Conservation (phyloP, 129 eudicot species). For the Silybum marianum region DNA sequence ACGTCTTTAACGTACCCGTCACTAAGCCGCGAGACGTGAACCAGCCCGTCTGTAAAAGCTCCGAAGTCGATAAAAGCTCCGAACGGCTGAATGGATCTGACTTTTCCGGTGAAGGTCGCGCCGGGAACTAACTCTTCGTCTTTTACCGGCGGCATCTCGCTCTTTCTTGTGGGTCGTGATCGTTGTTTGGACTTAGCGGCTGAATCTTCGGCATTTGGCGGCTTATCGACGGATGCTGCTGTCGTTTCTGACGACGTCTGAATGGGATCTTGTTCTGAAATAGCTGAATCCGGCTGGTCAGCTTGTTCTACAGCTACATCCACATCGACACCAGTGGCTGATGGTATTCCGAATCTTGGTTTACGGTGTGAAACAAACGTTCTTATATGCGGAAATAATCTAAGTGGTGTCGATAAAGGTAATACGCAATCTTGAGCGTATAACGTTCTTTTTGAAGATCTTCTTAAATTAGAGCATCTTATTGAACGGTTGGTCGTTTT, state of each 20-base stretch:
- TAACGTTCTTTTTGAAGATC: slow-evolving; percentile 42
- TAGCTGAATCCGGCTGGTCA: slow-evolving; percentile 49
- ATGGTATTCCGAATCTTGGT: slow-evolving; percentile 32
- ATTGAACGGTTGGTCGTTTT: slow-evolving; percentile 42
- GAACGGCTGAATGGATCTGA: slow-evolving; percentile 81
- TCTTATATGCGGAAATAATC: slow-evolving; percentile 61
- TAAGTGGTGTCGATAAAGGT: slow-evolving; percentile 61
- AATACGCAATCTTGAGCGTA: slow-evolving; percentile 50
- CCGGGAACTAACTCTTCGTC: slow-evolving; percentile 84
- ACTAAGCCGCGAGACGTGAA: slow-evolving; percentile 81
- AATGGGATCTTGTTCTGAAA: slow-evolving; percentile 44
- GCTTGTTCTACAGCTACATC: slow-evolving; percentile 73
- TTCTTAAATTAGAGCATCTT: slow-evolving; percentile 43
- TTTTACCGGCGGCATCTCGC: slow-evolving; percentile 91
- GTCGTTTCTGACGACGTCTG: slow-evolving; percentile 37
- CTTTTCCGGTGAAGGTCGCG: slow-evolving; percentile 90
- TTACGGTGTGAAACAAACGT: slow-evolving; percentile 37
- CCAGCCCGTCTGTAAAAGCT: slow-evolving; percentile 89
- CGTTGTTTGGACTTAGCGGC: slow-evolving; percentile 49
- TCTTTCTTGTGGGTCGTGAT: slow-evolving; percentile 70
- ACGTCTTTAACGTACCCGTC: slow-evolving; percentile 86
- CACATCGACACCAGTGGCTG: slow-evolving; percentile 67
- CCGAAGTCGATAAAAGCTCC: slow-evolving; percentile 98
- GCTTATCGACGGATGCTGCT: slow-evolving; percentile 37
- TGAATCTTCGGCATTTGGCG: slow-evolving; percentile 22